Conservation (phyloP, 129 eudicot genomes). For the Smallanthus sonchifolius region DNA sequence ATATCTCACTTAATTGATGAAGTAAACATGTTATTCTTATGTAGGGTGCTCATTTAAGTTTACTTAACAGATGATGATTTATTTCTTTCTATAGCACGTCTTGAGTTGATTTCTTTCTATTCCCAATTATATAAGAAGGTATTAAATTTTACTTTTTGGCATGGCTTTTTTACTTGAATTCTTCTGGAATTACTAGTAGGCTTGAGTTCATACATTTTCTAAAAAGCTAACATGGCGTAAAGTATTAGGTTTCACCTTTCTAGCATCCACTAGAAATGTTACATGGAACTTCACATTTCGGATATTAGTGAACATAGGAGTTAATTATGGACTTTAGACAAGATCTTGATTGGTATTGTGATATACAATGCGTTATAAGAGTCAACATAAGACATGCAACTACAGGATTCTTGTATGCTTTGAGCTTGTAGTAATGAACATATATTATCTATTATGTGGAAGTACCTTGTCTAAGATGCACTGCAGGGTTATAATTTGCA, state of each 20-base stretch:
- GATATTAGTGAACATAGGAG: not conserved
- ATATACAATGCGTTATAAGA: conserved; percentile 3
- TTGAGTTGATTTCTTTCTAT: not conserved
- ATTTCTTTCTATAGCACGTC: not conserved
- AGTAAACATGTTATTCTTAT: not conserved
- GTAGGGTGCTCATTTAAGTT: not conserved
- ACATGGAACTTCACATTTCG: not conserved
- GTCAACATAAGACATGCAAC: not conserved
- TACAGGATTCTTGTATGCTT: not conserved
- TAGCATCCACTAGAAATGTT: conserved; percentile 3
- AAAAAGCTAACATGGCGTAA: not conserved
- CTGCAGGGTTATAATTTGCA: not conserved
- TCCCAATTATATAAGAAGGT: not conserved
- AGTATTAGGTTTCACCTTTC: not conserved
- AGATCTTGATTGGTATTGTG: conserved; percentile 10
- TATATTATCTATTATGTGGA: not conserved
- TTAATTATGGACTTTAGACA: not conserved
- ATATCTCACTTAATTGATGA: not conserved
- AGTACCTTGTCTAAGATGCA: not conserved
- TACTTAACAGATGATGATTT: not conserved
- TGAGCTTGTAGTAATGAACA: not conserved
- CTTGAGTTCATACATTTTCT: not conserved
- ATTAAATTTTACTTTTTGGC: not conserved
- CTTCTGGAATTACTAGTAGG: conserved; percentile 6
- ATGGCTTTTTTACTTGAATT: not conserved